phyloP scores from a whole-genome alignment of 2,329 filamentous ascomycete species.

The Dactylonectria estremocensis region DNA sequence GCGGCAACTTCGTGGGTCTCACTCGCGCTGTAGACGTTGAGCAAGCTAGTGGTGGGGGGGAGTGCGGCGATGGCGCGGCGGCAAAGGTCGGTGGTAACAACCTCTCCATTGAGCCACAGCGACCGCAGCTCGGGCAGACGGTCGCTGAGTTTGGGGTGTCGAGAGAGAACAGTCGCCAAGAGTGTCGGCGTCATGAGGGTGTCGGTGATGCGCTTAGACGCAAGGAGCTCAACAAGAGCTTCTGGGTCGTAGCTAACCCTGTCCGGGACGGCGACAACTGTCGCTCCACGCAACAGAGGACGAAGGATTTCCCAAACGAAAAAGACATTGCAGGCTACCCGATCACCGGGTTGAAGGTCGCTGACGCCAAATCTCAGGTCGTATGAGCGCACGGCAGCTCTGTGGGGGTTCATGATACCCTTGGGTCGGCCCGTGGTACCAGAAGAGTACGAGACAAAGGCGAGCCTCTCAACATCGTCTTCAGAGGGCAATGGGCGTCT shows the following conservation, averaged over 20 bases:
- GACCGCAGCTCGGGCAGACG: slow-evolving; percentile 77
- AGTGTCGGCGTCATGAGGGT: slow-evolving; percentile 89
- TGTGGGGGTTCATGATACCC: slow-evolving; percentile 85
- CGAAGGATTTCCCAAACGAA: slow-evolving; percentile 90
- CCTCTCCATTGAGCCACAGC: slow-evolving; percentile 87
- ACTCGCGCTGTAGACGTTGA: slow-evolving; percentile 87
- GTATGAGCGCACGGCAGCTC: slow-evolving; percentile 82
- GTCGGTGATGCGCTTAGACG: slow-evolving; percentile 78
- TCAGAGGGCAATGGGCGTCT: slow-evolving; percentile 70
- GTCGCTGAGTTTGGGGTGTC: slow-evolving; percentile 75
- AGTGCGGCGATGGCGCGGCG: slow-evolving; percentile 77
- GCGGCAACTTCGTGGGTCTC: slow-evolving; percentile 87
- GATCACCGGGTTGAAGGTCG: slow-evolving; percentile 79
- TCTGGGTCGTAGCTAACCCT: slow-evolving; percentile 84
- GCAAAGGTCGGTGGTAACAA: slow-evolving; percentile 84
- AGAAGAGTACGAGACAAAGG: slow-evolving; percentile 87
- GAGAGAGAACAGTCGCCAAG: slow-evolving; percentile 79
- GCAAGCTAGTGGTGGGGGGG: slow-evolving; percentile 77
- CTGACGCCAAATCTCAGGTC: slow-evolving; percentile 79
- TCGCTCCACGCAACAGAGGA: slow-evolving; percentile 82
- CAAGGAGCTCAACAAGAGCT: slow-evolving; percentile 79
- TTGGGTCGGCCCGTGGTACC: slow-evolving; percentile 86
- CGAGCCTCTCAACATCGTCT: slow-evolving; percentile 80
- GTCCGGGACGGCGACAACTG: slow-evolving; percentile 82
- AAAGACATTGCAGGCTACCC: slow-evolving; percentile 90